Base-by-base conservation (phyloP, 805 yeast genomes). In the Barnettozyma californica region DNA sequence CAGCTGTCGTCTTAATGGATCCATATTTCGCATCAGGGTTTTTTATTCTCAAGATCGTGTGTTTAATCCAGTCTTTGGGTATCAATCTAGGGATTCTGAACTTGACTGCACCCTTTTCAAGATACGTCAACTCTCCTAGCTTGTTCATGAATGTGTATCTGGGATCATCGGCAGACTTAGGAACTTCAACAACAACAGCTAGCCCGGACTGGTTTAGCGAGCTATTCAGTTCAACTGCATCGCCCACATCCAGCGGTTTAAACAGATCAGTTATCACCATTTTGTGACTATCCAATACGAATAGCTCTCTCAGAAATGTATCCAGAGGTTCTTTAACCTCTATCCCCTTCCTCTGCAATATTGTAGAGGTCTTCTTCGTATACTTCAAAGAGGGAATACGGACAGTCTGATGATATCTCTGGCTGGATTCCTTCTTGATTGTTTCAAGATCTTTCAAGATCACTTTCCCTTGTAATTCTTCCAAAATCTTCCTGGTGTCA, bases 61-160 rank as follows among this genome's bases (percentile, higher is more conserved):
- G 55, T 1, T 52, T 33, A 18, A 71, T 58, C 70, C 73, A 70
- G 9, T 50, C 51, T 23, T 53, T 55, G 0, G 81, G 78, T 20
- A 80, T 67, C 1, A 79, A 71, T 6, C 63, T 57, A 1, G 91
- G 90, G 10, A 85, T 67, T 41, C 88, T 68, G 27, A 78, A 57
- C 34, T 69, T 67, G 45, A 84, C 71, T 14, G 65, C 62, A 18
- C 68, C 61, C 48, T 72, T 75, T 11, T 76, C 67, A 1, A 71
- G 70, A 64, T 75, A 83, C 2, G 67, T 56, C 14, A 85, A 63
- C 41, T 74, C 78, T 9, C 94, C 94, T 48, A 74, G 74, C 27
- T 73, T 70, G 46, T 76, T 75, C 44, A 81, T 68, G 50, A 81
- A 73, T 0, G 87, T 77, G 55, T 78, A 84, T 29, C 81, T 65